Conservation (phyloP, 352 stramenopile species). For the Globisporangium abappressorium region DNA sequence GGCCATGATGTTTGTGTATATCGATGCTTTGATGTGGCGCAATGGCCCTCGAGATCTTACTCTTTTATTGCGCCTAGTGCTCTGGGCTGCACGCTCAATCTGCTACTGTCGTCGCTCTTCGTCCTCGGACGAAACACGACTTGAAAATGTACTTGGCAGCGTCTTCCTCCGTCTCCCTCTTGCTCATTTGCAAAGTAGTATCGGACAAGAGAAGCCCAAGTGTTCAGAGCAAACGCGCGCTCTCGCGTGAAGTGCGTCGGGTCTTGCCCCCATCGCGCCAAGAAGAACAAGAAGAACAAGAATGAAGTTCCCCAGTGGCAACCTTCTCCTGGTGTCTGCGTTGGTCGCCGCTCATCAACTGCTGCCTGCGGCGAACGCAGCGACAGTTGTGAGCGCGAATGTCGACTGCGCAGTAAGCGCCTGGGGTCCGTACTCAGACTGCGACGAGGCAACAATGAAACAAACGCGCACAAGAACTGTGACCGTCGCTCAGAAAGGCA, state of each 20-base stretch:
- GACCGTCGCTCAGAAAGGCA: constrained; percentile 21
- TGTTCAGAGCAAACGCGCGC: neutral
- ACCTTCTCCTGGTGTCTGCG: neutral
- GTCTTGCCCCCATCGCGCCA: neutral
- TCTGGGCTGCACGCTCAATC: neutral
- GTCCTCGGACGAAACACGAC: neutral
- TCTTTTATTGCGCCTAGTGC: neutral
- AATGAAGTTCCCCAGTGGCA: neutral
- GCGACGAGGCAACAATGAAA: constrained; percentile 40
- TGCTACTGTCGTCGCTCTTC: neutral
- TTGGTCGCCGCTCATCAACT: neutral
- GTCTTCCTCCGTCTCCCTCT: neutral
- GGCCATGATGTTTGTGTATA: too few relatives aligned
- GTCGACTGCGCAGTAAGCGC: constrained; percentile 50
- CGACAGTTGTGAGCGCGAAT: constrained; percentile 22
- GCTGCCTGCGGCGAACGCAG: neutral
- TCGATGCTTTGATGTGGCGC: too few relatives aligned
- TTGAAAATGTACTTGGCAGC: neutral
- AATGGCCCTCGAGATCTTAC: neutral
- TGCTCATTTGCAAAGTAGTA: constrained; percentile 1
- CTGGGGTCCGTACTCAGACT: constrained; percentile 37
- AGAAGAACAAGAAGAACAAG: neutral
- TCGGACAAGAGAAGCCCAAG: neutral
- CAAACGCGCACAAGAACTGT: constrained; percentile 31
- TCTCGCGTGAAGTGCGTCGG: neutral